phyloP scores from a whole-genome alignment of 1,284 basidiomycete genomes.

The Kalmanozyma brasiliensis region DNA sequence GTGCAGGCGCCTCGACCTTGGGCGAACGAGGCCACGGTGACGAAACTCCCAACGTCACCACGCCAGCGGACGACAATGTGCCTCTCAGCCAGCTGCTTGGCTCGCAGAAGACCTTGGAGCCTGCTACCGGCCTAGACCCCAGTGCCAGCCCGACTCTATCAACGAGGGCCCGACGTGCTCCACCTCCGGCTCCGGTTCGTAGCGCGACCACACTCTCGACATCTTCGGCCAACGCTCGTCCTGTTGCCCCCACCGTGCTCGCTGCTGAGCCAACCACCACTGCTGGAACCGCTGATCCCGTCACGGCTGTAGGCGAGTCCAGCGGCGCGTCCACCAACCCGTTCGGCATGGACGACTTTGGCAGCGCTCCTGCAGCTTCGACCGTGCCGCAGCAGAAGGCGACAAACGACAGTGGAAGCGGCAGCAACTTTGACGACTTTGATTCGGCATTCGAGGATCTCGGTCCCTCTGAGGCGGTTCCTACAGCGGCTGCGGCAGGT shows the following conservation, averaged over 20 bases:
- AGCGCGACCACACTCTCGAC: slow-evolving; percentile 31
- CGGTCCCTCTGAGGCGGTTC: slow-evolving; percentile 54
- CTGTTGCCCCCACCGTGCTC: slow-evolving; percentile 18
- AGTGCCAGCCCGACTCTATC: slow-evolving; percentile 36
- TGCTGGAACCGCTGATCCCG: slow-evolving; percentile 11
- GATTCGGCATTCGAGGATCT: slow-evolving; percentile 66
- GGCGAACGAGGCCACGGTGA: slow-evolving; percentile 36
- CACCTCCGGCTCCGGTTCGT: slow-evolving; percentile 57
- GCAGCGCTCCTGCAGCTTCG: slow-evolving; percentile 1
- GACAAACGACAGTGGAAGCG: slow-evolving; percentile 33
- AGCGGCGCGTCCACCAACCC: slow-evolving; percentile 33
- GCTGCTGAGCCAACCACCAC: slow-evolving; percentile 21
- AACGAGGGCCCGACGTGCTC: slow-evolving; percentile 58
- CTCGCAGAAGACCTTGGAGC: slow-evolving; percentile 7
- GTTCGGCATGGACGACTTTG: slow-evolving; percentile 47
- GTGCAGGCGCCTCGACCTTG: slow-evolving; percentile 33
- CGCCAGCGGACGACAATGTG: slow-evolving; percentile 43
- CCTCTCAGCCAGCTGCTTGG: slow-evolving; percentile 44
- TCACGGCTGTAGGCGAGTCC: slow-evolving; percentile 9
- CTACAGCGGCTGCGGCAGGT: slow-evolving; percentile 17
- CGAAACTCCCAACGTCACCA: slow-evolving; percentile 9
- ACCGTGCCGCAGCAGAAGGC: slow-evolving; percentile 6
- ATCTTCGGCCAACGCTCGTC: slow-evolving; percentile 19
- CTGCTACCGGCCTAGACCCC: slow-evolving; percentile 3
- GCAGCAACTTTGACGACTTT: slow-evolving; percentile 63